A percentile compares a stretch with the other conserved stretches of the same genome.
Evolutionary conservation across 345 rosid species (phyloP).

Genomic region (Euphorbia lathyris): DNA sequence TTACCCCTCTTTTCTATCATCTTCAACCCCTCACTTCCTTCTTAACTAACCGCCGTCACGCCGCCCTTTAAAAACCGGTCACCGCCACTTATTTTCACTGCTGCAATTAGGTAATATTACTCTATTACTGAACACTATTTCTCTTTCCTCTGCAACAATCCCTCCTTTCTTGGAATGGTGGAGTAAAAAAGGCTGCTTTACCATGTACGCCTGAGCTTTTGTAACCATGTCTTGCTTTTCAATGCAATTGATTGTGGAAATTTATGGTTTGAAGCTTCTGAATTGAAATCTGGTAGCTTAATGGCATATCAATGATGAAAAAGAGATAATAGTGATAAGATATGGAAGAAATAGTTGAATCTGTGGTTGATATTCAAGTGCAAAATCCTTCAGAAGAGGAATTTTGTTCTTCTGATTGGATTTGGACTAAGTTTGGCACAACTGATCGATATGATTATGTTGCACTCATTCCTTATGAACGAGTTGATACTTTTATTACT

Average conservation of each 20-base stretch:
- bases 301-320: neutral
- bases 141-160: too few relatives aligned
- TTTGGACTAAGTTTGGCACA: slow-evolving; percentile 80
- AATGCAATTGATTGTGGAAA: neutral
- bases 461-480: slow-evolving; percentile 67
- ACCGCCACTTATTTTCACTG: too few relatives aligned
- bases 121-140: too few relatives aligned
- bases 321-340: slow-evolving; percentile 9
- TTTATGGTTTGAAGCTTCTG: neutral
- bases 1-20: too few relatives aligned
- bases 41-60: too few relatives aligned
- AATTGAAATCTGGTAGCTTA: neutral
- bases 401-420: slow-evolving; percentile 67
- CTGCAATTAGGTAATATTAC: too few relatives aligned
- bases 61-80: too few relatives aligned
- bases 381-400: slow-evolving; percentile 73
- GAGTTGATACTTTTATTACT: slow-evolving; percentile 69
- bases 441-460: slow-evolving; percentile 72
- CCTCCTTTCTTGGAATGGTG: too few relatives aligned
- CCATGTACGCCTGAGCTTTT: too few relatives aligned
- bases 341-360: slow-evolving; percentile 50
- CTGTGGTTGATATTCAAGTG: slow-evolving; percentile 50
- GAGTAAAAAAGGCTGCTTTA: too few relatives aligned
- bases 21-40: too few relatives aligned
- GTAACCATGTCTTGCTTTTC: too few relatives aligned